Percentiles rank a stretch among this genome's conserved stretches.
These are phyloP conservation scores for Elongisporangium anandrum DNA, from an alignment of 352 stramenopile genomes.

Conservation along the genomic window DNA sequence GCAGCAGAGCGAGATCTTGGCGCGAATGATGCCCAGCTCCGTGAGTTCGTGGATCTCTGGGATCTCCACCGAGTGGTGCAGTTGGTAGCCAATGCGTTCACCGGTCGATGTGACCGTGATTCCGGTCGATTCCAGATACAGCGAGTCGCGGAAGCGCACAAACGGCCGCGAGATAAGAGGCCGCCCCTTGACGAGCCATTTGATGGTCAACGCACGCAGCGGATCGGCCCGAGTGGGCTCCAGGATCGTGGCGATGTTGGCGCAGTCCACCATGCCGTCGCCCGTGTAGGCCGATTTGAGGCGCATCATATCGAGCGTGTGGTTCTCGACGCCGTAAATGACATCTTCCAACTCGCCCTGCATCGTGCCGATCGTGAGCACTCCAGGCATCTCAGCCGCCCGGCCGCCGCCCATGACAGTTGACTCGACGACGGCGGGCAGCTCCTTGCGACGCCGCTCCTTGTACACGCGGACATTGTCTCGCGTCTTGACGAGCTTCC, in stretches of 20 bases:
- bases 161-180: constrained; percentile 26
- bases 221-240: constrained; percentile 25
- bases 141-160: constrained; percentile 53
- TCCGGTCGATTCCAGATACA: constrained; percentile 49
- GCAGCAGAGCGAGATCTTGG: constrained; percentile 44
- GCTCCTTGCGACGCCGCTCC: constrained; percentile 8
- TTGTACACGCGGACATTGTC: constrained; percentile 35
- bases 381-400: not conserved
- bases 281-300: constrained; percentile 45
- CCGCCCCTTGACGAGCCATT: constrained; percentile 45
- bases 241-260: constrained; percentile 29
- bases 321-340: constrained; percentile 45
- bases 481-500: constrained; percentile 40
- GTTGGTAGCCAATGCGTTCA: constrained; percentile 47
- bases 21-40: constrained; percentile 29
- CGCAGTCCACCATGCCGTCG: constrained; percentile 41
- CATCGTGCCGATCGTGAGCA: constrained; percentile 15
- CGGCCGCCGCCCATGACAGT: not conserved
- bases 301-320: constrained; percentile 41
- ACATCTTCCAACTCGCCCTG: constrained; percentile 36
- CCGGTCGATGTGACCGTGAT: constrained; percentile 26
- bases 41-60: constrained; percentile 28
- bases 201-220: constrained; percentile 34
- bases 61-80: constrained; percentile 56
- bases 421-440: too few relatives aligned